phyloP scores from a whole-genome alignment of 2,329 filamentous ascomycete species.

The Alternaria burnsii region DNA sequence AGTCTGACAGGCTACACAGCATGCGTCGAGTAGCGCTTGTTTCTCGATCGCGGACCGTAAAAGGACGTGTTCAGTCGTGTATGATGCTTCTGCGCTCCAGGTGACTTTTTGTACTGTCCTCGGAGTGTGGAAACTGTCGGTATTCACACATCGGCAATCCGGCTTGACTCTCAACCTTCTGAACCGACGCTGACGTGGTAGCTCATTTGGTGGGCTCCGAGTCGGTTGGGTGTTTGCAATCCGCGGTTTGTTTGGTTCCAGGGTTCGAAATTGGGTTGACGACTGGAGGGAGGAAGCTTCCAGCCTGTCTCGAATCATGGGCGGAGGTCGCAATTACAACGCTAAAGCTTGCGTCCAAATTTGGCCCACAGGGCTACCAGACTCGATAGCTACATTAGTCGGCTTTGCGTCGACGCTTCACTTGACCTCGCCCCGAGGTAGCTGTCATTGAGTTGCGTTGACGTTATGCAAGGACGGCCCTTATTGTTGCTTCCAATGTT shows the following conservation, averaged over 20 bases:
- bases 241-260: slow-evolving; percentile 8
- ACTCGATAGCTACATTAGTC: slow-evolving; percentile 8
- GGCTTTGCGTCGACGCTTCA: slow-evolving; percentile 28
- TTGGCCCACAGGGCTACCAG: slow-evolving; percentile 4
- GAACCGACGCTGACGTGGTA: slow-evolving; percentile 12
- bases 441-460: slow-evolving; percentile 20
- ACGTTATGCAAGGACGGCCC: slow-evolving; percentile 39
- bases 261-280: slow-evolving; percentile 2
- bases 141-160: slow-evolving; percentile 12
- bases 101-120: slow-evolving; percentile 16
- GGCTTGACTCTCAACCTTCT: slow-evolving; percentile 1
- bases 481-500: slow-evolving; percentile 34
- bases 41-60: slow-evolving; percentile 26
- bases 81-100: slow-evolving; percentile 26
- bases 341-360: slow-evolving; percentile 21
- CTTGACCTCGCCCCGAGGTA: slow-evolving; percentile 15
- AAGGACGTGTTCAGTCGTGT: slow-evolving; percentile 20
- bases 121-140: slow-evolving; percentile 18
- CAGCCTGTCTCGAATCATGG: slow-evolving; percentile 16
- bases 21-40: slow-evolving; percentile 31
- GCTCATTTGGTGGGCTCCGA: slow-evolving; percentile 4
- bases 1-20: slow-evolving; percentile 41
- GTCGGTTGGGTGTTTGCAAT: slow-evolving; percentile 9
- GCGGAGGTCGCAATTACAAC: slow-evolving; percentile 11
- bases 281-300: slow-evolving; percentile 12